These are phyloP conservation scores for Penicillium corylophilum DNA, from an alignment of 2,329 filamentous ascomycete genomes.

Conservation along the genomic window DNA sequence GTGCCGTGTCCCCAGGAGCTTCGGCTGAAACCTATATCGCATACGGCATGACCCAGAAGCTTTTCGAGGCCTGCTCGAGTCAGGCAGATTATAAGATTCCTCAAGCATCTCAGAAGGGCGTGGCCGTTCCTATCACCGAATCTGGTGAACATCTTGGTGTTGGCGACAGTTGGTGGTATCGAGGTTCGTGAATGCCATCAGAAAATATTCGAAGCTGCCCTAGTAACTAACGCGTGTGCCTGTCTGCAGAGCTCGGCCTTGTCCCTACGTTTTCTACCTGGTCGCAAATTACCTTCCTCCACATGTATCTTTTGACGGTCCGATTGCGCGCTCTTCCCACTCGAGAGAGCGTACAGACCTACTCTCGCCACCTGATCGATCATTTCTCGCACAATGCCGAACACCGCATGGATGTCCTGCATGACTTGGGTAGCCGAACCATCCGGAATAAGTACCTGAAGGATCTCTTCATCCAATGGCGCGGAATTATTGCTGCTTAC, in stretches of 20 bases:
- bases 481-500: constrained; percentile 73
- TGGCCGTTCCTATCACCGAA: constrained; percentile 66
- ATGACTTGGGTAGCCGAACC: constrained; percentile 51
- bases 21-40: constrained; percentile 71
- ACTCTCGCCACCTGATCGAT: constrained; percentile 88
- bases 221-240: neutral
- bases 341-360: constrained; percentile 65
- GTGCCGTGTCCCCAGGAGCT: constrained; percentile 36
- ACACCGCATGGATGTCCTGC: constrained; percentile 62
- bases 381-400: constrained; percentile 74
- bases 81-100: constrained; percentile 77
- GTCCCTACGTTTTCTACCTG: constrained; percentile 89
- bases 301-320: constrained; percentile 88
- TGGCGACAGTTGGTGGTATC: constrained; percentile 76
- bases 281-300: constrained; percentile 93
- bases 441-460: constrained; percentile 67
- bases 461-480: constrained; percentile 91
- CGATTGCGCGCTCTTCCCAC: constrained; percentile 75
- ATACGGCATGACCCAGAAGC: constrained; percentile 72
- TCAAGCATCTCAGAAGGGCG: constrained; percentile 63
- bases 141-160: constrained; percentile 81
- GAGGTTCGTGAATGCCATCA: constrained; percentile 53
- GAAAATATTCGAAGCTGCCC: neutral
- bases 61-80: constrained; percentile 72
- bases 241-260: constrained; percentile 66